These are phyloP conservation scores for Torrubiellomyces zombiae DNA, from an alignment of 2,329 filamentous ascomycete genomes.

Conservation along the genomic window DNA sequence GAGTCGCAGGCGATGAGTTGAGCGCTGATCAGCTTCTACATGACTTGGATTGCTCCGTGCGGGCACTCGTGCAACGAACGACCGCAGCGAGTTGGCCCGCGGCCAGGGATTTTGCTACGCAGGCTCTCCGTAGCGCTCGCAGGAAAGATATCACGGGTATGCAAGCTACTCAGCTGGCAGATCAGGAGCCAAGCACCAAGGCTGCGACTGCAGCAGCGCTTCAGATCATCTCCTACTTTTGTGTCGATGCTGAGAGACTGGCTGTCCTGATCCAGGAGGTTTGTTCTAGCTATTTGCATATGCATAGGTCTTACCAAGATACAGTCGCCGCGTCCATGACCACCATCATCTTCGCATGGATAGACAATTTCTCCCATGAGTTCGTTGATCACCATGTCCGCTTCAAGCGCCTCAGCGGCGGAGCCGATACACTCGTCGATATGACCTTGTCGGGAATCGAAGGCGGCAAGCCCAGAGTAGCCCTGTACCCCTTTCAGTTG, in stretches of 20 bases:
- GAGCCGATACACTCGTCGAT: slow-evolving; percentile 51
- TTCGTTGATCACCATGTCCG: slow-evolving; percentile 46
- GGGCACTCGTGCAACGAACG: slow-evolving; percentile 43
- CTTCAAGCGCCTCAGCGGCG: slow-evolving; percentile 45
- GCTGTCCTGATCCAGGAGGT: slow-evolving; percentile 47
- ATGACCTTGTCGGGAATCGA: slow-evolving; percentile 48
- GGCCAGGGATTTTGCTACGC: slow-evolving; percentile 41
- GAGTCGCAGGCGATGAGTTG: too few species aligned
- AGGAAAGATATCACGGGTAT: too few species aligned
- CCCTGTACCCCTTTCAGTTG: slow-evolving; percentile 46
- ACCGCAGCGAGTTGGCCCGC: slow-evolving; percentile 47
- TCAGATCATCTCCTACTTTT: slow-evolving; percentile 44
- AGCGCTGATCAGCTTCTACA: too few species aligned
- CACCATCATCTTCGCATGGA: slow-evolving; percentile 46
- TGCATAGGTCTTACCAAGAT: slow-evolving; percentile 46
- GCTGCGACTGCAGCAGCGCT: slow-evolving; percentile 34
- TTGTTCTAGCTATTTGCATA: slow-evolving; percentile 49
- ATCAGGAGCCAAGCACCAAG: slow-evolving; percentile 21
- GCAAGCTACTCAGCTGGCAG: slow-evolving; percentile 21
- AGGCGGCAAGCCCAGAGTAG: slow-evolving; percentile 34
- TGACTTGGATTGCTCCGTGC: slow-evolving; percentile 38
- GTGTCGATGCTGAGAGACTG: slow-evolving; percentile 46
- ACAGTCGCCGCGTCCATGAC: slow-evolving; percentile 46
- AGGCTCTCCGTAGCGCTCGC: slow-evolving; percentile 32
- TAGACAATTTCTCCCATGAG: slow-evolving; percentile 46